These are phyloP conservation scores for Tricholoma sp. DNA, from an alignment of 768 basidiomycete genomes.

Conservation along the genomic window DNA sequence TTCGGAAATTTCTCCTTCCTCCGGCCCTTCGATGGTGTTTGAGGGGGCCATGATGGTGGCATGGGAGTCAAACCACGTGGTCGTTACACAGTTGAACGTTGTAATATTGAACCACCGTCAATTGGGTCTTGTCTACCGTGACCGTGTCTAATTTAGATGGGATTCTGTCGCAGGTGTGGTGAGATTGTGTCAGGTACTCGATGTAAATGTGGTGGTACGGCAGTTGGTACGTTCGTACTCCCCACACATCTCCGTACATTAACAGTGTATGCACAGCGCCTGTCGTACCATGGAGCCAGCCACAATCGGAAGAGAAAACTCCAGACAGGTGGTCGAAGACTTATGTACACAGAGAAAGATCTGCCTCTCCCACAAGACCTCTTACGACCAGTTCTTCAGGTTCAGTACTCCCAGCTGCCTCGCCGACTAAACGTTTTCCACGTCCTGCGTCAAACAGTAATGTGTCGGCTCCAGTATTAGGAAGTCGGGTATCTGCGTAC, in stretches of 20 bases:
- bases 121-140: not conserved
- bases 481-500: slow-evolving; percentile 50
- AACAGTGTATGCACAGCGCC: slow-evolving; percentile 42
- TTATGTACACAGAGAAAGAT: slow-evolving; percentile 54
- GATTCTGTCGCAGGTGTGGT: slow-evolving; percentile 82
- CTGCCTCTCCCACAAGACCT: slow-evolving; percentile 34
- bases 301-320: slow-evolving; percentile 31
- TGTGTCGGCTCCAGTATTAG: slow-evolving; percentile 31
- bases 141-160: slow-evolving; percentile 44
- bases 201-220: slow-evolving; percentile 75
- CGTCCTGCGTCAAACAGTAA: slow-evolving; percentile 33
- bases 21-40: not conserved
- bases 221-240: slow-evolving; percentile 58
- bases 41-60: not conserved
- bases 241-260: slow-evolving; percentile 1
- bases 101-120: not conserved
- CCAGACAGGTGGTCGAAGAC: slow-evolving; percentile 79
- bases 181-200: slow-evolving; percentile 69
- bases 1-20: not conserved
- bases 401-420: slow-evolving; percentile 15
- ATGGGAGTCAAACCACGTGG: slow-evolving; percentile 10
- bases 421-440: slow-evolving; percentile 44
- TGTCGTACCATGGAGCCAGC: slow-evolving; percentile 60
- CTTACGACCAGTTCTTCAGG: slow-evolving; percentile 17
- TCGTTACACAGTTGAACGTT: slow-evolving; percentile 5